phyloP scores from a whole-genome alignment of 2,329 filamentous ascomycete genomes.

The Fusarium secorum region DNA sequence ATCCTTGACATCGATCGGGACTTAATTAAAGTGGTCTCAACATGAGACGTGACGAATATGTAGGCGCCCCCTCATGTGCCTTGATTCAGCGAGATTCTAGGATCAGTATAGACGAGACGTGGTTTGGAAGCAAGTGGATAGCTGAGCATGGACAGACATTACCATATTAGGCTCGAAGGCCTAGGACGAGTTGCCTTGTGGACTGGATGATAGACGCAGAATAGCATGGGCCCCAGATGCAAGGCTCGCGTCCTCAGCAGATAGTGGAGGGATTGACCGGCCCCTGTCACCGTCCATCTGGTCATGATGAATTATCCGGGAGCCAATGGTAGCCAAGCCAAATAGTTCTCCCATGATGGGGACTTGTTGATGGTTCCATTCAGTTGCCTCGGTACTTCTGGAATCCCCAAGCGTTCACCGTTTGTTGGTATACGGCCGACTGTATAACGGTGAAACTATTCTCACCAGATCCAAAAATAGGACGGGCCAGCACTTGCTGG shows the following conservation, averaged over 20 bases:
- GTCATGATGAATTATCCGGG: slow-evolving; percentile 13
- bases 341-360: slow-evolving; percentile 8
- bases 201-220: slow-evolving; percentile 13
- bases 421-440: not conserved
- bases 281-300: slow-evolving; percentile 14
- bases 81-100: slow-evolving; percentile 11
- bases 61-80: slow-evolving; percentile 13
- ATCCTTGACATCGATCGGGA: slow-evolving; percentile 39
- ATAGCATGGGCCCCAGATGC: slow-evolving; percentile 16
- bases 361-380: slow-evolving; percentile 1
- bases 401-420: not conserved
- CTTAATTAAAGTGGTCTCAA: slow-evolving; percentile 39
- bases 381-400: slow-evolving; percentile 6
- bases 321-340: slow-evolving; percentile 19
- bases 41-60: slow-evolving; percentile 41
- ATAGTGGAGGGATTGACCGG: slow-evolving; percentile 26
- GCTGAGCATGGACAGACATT: slow-evolving; percentile 17
- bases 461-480: slow-evolving; percentile 18
- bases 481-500: slow-evolving; percentile 18
- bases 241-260: slow-evolving; percentile 14
- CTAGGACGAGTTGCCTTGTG: slow-evolving; percentile 4
- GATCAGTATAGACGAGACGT: slow-evolving; percentile 31
- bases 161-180: slow-evolving; percentile 24
- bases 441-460: slow-evolving; percentile 23
- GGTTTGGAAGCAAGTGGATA: slow-evolving; percentile 19